phyloP scores from a whole-genome alignment of 495 filamentous ascomycete species.

The Aspergillus ostianus region DNA sequence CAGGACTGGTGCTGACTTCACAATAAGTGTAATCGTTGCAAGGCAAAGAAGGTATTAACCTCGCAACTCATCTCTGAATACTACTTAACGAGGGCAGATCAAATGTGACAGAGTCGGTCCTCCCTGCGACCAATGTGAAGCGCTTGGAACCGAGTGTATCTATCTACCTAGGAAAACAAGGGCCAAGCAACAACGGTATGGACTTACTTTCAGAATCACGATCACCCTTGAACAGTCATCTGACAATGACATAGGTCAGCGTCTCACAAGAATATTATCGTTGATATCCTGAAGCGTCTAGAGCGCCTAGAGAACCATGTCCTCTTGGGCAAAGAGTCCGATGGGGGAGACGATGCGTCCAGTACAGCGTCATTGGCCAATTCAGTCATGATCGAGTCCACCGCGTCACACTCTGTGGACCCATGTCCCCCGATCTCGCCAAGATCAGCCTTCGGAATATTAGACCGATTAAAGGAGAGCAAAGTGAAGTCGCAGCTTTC shows the following conservation, averaged over 20 bases:
- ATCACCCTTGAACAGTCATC: no score
- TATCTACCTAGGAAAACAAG: conserved; percentile 20
- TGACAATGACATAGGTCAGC: background rate
- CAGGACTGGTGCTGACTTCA: no score
- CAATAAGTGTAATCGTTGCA: conserved; percentile 18
- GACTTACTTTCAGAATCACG: no score
- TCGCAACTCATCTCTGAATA: no score
- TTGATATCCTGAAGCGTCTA: conserved; percentile 17
- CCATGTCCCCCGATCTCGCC: background rate
- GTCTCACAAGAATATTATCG: conserved; percentile 16
- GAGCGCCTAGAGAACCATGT: conserved; percentile 24
- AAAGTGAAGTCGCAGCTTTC: conserved; percentile 9
- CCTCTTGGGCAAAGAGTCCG: background rate
- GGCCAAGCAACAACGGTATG: conserved; percentile 2
- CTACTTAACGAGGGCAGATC: conserved; percentile 11
- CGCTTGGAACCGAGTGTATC: conserved; percentile 11
- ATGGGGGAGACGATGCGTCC: conserved; percentile 4
- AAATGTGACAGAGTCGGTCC: conserved; percentile 21
- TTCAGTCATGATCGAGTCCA: no score
- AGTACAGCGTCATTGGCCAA: background rate
- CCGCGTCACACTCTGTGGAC: background rate
- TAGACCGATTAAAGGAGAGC: conserved; percentile 9
- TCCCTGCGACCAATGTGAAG: conserved; percentile 22
- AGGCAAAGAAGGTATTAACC: conserved; percentile 20
- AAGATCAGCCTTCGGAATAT: background rate